Evolutionary conservation across 2,329 filamentous ascomycete species (phyloP).

Genomic region (Beauveria rudraprayagi): DNA sequence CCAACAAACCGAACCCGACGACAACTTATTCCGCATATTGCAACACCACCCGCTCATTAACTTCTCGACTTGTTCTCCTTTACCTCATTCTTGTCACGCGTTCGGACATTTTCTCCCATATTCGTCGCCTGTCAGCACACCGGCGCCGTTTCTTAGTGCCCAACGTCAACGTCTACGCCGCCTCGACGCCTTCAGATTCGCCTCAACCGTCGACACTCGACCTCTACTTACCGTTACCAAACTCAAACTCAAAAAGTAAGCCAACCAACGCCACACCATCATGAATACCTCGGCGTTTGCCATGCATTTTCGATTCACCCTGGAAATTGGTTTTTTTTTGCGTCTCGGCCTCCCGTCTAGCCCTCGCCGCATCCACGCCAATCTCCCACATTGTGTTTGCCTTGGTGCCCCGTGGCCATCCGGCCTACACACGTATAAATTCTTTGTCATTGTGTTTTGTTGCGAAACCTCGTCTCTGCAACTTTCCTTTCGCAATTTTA

Average conservation of each 20-base stretch:
- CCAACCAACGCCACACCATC: neutral
- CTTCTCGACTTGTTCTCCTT: neutral
- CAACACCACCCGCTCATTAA: neutral
- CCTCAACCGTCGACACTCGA: neutral
- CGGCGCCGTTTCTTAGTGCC: neutral
- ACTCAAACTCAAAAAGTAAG: neutral
- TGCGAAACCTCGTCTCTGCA: neutral
- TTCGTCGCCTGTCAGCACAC: neutral
- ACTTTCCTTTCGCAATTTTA: too few relatives aligned
- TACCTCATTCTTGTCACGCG: neutral
- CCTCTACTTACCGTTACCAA: too few relatives aligned
- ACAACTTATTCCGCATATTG: neutral
- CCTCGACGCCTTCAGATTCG: neutral
- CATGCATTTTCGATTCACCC: neutral
- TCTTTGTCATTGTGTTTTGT: too few relatives aligned
- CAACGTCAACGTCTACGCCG: neutral
- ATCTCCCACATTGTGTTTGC: neutral
- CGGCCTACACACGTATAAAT: neutral
- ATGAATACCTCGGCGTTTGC: neutral
- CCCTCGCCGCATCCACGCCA: neutral
- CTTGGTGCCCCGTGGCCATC: neutral
- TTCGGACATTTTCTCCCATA: neutral
- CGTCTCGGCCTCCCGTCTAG: neutral
- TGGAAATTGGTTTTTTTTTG: neutral
- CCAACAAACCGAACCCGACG: constrained; percentile 1